Conservation (phyloP, 148 eudicot species). For the Persicaria maculosa region DNA sequence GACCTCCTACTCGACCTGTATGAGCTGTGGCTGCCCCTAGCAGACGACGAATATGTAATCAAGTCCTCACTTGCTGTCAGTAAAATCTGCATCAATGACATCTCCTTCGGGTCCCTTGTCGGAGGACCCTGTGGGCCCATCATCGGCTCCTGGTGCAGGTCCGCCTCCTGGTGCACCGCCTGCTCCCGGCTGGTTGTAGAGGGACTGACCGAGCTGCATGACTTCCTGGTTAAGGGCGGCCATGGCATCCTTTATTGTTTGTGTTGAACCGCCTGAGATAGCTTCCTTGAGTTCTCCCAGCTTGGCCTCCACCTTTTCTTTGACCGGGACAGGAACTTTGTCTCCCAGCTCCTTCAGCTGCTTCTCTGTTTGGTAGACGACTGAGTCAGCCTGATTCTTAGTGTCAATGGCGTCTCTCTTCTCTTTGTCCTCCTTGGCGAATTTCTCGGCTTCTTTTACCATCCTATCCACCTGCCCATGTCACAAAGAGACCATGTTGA, state of each 20-base stretch:
- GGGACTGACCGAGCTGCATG: constrained; percentile 44
- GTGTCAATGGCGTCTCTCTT: constrained; percentile 44
- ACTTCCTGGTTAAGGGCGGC: constrained; percentile 41
- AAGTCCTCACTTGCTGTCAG: constrained; percentile 29
- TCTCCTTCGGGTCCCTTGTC: constrained; percentile 38
- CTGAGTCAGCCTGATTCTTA: constrained; percentile 42
- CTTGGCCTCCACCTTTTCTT: constrained; percentile 40
- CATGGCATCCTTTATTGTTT: constrained; percentile 36
- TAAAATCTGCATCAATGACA: constrained; percentile 42
- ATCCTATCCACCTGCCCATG: constrained; percentile 31
- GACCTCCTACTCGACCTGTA: neutral
- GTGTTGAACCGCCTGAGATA: constrained; percentile 30
- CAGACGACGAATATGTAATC: neutral
- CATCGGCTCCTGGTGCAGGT: constrained; percentile 21
- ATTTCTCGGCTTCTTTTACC: constrained; percentile 37
- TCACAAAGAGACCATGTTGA: neutral
- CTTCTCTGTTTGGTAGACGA: constrained; percentile 44
- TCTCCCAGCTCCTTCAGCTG: constrained; percentile 48
- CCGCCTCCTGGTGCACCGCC: constrained; percentile 22
- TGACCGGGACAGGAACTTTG: constrained; percentile 37
- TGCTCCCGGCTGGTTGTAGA: constrained; percentile 35
- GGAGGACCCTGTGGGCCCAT: constrained; percentile 22
- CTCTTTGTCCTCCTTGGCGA: constrained; percentile 40
- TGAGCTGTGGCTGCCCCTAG: neutral
- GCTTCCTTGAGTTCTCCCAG: constrained; percentile 38